These are phyloP conservation scores for Dactylellina parvicollis DNA, from an alignment of 2,329 filamentous ascomycete species.

Conservation along the genomic window DNA sequence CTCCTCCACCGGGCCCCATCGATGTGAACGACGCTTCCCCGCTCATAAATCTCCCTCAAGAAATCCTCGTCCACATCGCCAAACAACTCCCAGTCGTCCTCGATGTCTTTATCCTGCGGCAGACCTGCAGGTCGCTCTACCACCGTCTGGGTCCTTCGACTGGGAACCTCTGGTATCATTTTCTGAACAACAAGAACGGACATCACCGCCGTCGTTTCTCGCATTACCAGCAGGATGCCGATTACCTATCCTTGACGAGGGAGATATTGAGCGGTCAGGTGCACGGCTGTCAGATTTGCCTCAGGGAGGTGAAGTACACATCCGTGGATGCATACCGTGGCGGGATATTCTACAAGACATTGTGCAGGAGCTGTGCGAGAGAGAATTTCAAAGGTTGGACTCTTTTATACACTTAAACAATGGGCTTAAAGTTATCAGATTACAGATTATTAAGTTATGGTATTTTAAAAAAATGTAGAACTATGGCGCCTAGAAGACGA, in stretches of 20 bases:
- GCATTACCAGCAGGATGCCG: slow-evolving; percentile 3
- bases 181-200: slow-evolving; percentile 28
- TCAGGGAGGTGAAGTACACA: slow-evolving; percentile 2
- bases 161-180: slow-evolving; percentile 30
- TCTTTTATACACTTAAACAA: neutral
- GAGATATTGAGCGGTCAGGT: slow-evolving; percentile 12
- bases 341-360: slow-evolving; percentile 29
- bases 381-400: slow-evolving; percentile 30
- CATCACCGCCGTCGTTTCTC: slow-evolving; percentile 5
- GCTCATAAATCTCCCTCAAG: slow-evolving; percentile 28
- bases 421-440: neutral
- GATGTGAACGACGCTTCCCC: neutral
- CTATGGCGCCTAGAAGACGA: slow-evolving; percentile 32
- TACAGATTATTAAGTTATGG: neutral
- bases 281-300: slow-evolving; percentile 26
- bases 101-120: slow-evolving; percentile 30
- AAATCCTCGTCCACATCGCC: slow-evolving; percentile 35
- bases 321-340: slow-evolving; percentile 5
- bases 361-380: slow-evolving; percentile 19
- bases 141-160: slow-evolving; percentile 17
- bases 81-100: slow-evolving; percentile 23
- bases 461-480: slow-evolving; percentile 3
- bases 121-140: slow-evolving; percentile 21
- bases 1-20: neutral
- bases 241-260: slow-evolving; percentile 12